Percentiles rank a stretch among this genome's conserved stretches.
Evolutionary conservation across 1,284 basidiomycete genomes (phyloP).

Genomic region (Blastosporella zonata): DNA sequence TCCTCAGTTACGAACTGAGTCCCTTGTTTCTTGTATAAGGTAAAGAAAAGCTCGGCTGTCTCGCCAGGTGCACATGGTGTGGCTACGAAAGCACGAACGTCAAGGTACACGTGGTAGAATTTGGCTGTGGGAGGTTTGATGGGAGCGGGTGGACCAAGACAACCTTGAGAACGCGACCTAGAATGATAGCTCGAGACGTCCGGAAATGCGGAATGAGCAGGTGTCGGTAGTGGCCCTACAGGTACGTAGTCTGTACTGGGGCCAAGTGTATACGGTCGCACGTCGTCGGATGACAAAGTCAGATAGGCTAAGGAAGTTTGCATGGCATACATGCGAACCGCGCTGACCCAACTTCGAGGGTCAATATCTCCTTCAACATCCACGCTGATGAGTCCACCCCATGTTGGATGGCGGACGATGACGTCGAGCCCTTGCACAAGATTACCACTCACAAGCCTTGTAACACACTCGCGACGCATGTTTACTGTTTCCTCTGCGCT

Average conservation of each 20-base stretch:
- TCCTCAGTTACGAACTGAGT: slow-evolving; percentile 92
- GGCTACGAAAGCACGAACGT: slow-evolving; percentile 89
- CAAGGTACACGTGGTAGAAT: slow-evolving; percentile 88
- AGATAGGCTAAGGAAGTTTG: slow-evolving; percentile 83
- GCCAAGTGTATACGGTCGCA: slow-evolving; percentile 35
- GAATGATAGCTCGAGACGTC: slow-evolving; percentile 43
- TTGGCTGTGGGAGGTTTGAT: slow-evolving; percentile 52
- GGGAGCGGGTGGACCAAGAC: slow-evolving; percentile 36
- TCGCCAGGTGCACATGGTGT: slow-evolving; percentile 88
- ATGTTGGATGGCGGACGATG: slow-evolving; percentile 91
- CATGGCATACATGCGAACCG: slow-evolving; percentile 86
- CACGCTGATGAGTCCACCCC: slow-evolving; percentile 85
- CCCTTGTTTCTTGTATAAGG: slow-evolving; percentile 85
- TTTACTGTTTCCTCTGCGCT: slow-evolving; percentile 85
- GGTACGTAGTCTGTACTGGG: slow-evolving; percentile 40
- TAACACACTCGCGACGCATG: slow-evolving; percentile 85
- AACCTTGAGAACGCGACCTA: slow-evolving; percentile 48
- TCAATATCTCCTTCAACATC: slow-evolving; percentile 79
- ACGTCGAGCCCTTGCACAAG: slow-evolving; percentile 91
- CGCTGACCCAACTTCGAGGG: slow-evolving; percentile 77
- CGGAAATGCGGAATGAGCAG: slow-evolving; percentile 66
- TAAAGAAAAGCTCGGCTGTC: slow-evolving; percentile 91
- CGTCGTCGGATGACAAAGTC: slow-evolving; percentile 49
- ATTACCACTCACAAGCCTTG: slow-evolving; percentile 86
- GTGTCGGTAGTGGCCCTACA: slow-evolving; percentile 50